Base-by-base conservation (phyloP, 2,329 filamentous ascomycete species). In the Blastomyces silverae region DNA sequence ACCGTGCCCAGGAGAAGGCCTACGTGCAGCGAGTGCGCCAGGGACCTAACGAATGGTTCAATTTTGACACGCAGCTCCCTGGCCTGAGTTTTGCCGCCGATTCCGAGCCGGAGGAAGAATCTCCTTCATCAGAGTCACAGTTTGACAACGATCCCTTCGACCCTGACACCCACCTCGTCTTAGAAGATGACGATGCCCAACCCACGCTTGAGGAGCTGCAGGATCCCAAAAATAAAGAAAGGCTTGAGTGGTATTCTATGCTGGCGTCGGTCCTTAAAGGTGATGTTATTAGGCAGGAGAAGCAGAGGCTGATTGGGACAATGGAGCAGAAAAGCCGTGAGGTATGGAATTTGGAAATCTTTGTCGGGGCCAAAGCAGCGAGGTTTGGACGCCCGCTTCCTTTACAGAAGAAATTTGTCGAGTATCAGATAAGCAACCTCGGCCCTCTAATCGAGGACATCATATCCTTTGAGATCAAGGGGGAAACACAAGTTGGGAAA, bases 231-330 rank as follows among this genome's bases (percentile, higher is more conserved):
- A 97, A 92, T 73, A 85, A 92, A 67, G 94, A 97, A 77, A 84
- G 93, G 56, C 81, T 99, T 31, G 94, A 99, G 78, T 99, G 94
- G 94, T 92, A 99, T 78, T 91, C 91, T 2, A 99, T 99, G 94
- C 80, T 99, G 64, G 91, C 93, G 66, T 95, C 93, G 17, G 94
- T 99, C 3, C 80, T 99, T 69, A 97, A 92, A 0, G 94, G 94
- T 69, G 94, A 99, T 75, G 94, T 99, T 10, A 93, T 99, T 65
- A 91, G 91, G 72, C 94, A 99, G 77, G 94, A 99, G 79, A 99
- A 99, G 82, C 96, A 96, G 77, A 87, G 94, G 56, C 78, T 99
- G 72, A 94, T 95, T 69, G 92, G 91, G 57, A 88, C 90, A 68
- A 82, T 84, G 60, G 89, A 91, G 57, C 86, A 92, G 68, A 89